Evolutionary conservation across 2,329 filamentous ascomycete genomes (phyloP).

Genomic region (Cyclaneusma minus): DNA sequence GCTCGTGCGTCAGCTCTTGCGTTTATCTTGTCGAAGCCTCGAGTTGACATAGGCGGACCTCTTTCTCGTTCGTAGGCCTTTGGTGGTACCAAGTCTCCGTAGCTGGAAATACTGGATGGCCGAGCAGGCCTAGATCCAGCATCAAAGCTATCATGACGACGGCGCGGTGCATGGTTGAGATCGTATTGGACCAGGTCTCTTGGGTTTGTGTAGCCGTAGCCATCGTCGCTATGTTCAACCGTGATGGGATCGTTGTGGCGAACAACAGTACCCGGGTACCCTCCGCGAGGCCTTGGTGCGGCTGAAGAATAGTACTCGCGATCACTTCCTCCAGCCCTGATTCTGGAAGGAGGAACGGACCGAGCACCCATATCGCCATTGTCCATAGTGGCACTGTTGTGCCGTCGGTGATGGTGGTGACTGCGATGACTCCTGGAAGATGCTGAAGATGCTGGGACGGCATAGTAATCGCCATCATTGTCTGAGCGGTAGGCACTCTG

Average conservation of each 20-base stretch:
- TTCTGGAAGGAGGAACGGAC: too few species aligned
- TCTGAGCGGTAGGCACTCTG: constrained; percentile 36
- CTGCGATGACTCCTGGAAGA: constrained; percentile 30
- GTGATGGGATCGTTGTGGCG: constrained; percentile 26
- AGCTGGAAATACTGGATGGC: constrained; percentile 15
- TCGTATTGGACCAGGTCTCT: constrained; percentile 47
- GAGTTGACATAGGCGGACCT: constrained; percentile 50
- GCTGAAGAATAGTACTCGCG: constrained; percentile 12
- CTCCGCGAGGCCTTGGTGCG: constrained; percentile 9
- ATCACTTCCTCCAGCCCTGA: constrained; percentile 8
- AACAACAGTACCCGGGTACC: constrained; percentile 9
- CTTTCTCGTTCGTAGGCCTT: constrained; percentile 23
- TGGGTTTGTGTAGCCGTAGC: constrained; percentile 48
- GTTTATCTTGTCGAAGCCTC: constrained; percentile 56
- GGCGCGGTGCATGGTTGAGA: constrained; percentile 33
- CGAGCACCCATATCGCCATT: constrained; percentile 34
- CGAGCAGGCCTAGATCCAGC: constrained; percentile 21
- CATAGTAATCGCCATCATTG: constrained; percentile 34
- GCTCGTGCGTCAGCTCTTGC: constrained; percentile 21
- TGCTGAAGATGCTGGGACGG: constrained; percentile 41
- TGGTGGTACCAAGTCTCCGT: constrained; percentile 13
- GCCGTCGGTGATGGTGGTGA: constrained; percentile 19
- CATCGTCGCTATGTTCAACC: constrained; percentile 40
- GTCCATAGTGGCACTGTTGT: constrained; percentile 32
- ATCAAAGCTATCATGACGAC: constrained; percentile 40